Base-by-base conservation (phyloP, 345 rosid genomes). In the Arabidopsis suecica region DNA sequence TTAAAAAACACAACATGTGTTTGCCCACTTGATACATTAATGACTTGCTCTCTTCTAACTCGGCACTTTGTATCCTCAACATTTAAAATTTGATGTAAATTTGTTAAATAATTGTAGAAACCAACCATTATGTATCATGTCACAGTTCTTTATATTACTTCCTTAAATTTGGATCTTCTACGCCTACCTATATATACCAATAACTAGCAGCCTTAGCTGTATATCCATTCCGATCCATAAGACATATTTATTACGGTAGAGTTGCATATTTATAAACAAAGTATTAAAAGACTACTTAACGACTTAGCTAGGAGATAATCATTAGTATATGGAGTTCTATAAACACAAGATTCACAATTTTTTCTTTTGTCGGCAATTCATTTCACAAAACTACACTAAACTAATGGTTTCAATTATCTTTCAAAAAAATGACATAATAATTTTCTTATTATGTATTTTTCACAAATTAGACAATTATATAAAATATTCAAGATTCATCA, bases 131-230 rank as follows among this genome's bases (percentile, higher is more conserved):
- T 45, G 66, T 77, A 45, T 56, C 80, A 70, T 77, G 66, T 55
- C 71, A 63, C 38, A 13, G 53, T 44, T 69, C 25, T 72, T 61
- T 20, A 33, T 22, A 25, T 61, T 63, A 55, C 38, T 33, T 45
- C 51, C 11, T 32, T 57, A 55, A 3, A 55, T 22, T 20, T 71
- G 64, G 44, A 64, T 71, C 69, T 70, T 20, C 50, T 34, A 23
- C 45, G 58, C 38, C 63, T 61, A 38, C 64, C 59, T 61, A 61
- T 40, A 13, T 61, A 69, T 54, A 69, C 48, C 41, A 61, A 69
- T 58, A 54, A 68, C 49, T 68, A 50, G 74, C 79, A 75, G 69
- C 69, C 70, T 69, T 76, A 76, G 65, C 80, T 76, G 80, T 76
- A 69, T 20, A 36, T 76, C 49, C 64, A 28, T 28, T 3, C 28